These are phyloP conservation scores for Gastrodia elata DNA, from an alignment of 106 monocot species.

Conservation along the genomic window DNA sequence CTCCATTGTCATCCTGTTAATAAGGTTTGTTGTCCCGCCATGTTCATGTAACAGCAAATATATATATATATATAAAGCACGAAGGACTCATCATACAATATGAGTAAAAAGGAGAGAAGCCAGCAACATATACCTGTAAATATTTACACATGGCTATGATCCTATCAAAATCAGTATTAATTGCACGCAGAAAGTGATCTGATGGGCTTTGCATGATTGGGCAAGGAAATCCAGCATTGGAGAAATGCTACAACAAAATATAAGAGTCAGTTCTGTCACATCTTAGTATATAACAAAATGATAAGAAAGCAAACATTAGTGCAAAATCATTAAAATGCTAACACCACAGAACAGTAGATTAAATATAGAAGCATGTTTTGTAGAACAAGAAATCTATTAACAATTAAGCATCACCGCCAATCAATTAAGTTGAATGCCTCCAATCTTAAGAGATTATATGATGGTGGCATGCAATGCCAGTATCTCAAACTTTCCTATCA, in stretches of 20 bases:
- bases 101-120: background rate
- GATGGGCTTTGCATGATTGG: slow-evolving; percentile 99
- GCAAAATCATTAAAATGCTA: background rate
- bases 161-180: slow-evolving; percentile 96
- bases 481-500: background rate
- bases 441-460: background rate
- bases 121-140: slow-evolving; percentile 56
- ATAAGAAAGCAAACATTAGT: background rate
- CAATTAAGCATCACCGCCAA: background rate
- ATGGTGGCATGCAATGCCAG: background rate
- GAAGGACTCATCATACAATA: background rate
- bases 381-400: background rate
- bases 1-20: slow-evolving; percentile 85
- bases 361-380: background rate
- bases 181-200: slow-evolving; percentile 95
- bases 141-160: slow-evolving; percentile 98
- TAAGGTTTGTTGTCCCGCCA: slow-evolving; percentile 11
- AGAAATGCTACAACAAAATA: slow-evolving; percentile 69
- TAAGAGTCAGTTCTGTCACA: background rate
- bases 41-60: slow-evolving; percentile 1
- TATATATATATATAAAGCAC: slow-evolving; percentile 13
- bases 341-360: background rate
- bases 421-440: background rate
- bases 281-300: slow-evolving; percentile 1
- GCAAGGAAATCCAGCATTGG: slow-evolving; percentile 97